Evolutionary conservation across 148 eudicot species (phyloP).

Genomic region (Arbutus unedo): DNA sequence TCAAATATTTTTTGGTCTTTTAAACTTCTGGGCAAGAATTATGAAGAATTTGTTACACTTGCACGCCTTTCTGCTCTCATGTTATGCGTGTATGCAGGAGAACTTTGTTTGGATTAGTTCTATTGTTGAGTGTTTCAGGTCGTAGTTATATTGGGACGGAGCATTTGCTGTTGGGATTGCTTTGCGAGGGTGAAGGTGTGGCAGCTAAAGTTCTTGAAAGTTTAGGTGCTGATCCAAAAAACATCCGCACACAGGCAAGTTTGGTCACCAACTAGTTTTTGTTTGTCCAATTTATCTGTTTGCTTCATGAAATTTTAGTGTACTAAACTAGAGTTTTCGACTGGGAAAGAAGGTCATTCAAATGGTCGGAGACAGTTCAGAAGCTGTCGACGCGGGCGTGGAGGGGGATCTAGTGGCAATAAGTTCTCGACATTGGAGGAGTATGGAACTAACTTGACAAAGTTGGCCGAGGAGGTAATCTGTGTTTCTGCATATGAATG

Average conservation of each 20-base stretch:
- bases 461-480: slow-evolving; percentile 86
- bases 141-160: slow-evolving; percentile 84
- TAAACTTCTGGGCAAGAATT: neutral
- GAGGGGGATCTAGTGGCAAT: slow-evolving; percentile 70
- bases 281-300: neutral
- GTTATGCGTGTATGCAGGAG: neutral
- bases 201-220: slow-evolving; percentile 89
- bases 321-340: neutral
- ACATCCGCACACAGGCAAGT: slow-evolving; percentile 79
- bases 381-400: slow-evolving; percentile 82
- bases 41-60: neutral
- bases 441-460: slow-evolving; percentile 93
- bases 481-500: neutral
- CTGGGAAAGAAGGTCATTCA: slow-evolving; percentile 63
- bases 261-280: neutral
- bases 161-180: slow-evolving; percentile 90
- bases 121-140: slow-evolving; percentile 29
- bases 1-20: neutral
- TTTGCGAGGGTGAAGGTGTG: slow-evolving; percentile 96
- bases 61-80: neutral
- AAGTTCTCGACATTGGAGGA: slow-evolving; percentile 94
- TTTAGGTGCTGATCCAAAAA: slow-evolving; percentile 84
- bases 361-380: slow-evolving; percentile 86
- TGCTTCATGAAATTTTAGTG: neutral
- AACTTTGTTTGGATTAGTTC: neutral